Evolutionary conservation across 306 rosid species (phyloP), one percentile per base, ranked within the genome.

Genomic region (Ziziphus jujuba): DNA sequence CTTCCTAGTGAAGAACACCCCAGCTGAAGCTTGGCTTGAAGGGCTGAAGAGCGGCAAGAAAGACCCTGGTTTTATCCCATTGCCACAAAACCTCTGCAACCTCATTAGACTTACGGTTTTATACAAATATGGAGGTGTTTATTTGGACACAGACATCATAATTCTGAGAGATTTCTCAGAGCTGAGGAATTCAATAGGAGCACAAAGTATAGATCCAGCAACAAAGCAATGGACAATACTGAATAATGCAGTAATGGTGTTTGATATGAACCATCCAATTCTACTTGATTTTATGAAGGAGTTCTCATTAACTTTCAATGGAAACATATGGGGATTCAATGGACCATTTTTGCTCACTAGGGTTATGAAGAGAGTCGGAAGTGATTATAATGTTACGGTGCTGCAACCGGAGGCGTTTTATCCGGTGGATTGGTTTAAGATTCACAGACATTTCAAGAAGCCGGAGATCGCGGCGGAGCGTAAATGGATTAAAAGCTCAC

Each of bases 21-120:
- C 61, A 12, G 71, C 51, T 2, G 61, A 66, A 12, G 9, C 50
- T 17, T 66, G 71, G 71, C 51, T 66, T 7, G 35, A 53, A 14
- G 59, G 4, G 34, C 9, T 66, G 60, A 52, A 38, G 8, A 31
- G 16, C 5, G 61, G 71, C 3, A 16, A 19, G 4, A 35, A 21
- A 11, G 71, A 66, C 40, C 58, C 45, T 12, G 65, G 65, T 19
- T n/a, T 17, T n/a, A 10, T 50, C 9, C 55, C 55, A 17, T 50
- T 50, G 9, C 9, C 55, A 2, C 55, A 50, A 7, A 50, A 50
- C 22, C 55, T 50, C 7, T 50, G 22, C 22, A 50, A 50, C 22
- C 55, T 50, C 2, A 50, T 50, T 9, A 50, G 55, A 17, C 55
- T 50, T 2, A 6, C 54, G 16, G 54, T 49, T 49, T 15, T 49